These are phyloP conservation scores for Rosellinia necatrix DNA, from an alignment of 2,329 filamentous ascomycete genomes.

Conservation along the genomic window DNA sequence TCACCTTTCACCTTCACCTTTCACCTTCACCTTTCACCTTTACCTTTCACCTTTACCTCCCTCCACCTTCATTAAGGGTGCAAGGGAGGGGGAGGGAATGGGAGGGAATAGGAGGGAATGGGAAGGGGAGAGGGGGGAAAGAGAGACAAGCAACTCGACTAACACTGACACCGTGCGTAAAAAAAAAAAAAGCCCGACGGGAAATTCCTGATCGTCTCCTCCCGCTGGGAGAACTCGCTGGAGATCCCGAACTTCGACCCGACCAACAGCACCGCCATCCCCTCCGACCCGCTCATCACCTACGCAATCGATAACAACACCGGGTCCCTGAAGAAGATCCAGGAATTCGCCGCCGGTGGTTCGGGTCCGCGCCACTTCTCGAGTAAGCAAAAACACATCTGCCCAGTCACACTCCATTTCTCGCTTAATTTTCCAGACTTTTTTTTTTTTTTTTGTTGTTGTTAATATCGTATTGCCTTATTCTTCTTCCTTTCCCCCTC, in stretches of 20 bases:
- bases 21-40: too few relatives aligned
- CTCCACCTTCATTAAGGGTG: too few relatives aligned
- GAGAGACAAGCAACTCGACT: background rate
- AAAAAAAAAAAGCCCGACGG: slow-evolving; percentile 64
- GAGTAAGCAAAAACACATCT: slow-evolving; percentile 23
- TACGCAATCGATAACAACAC: slow-evolving; percentile 59
- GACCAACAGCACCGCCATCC: slow-evolving; percentile 48
- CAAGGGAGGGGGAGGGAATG: too few relatives aligned
- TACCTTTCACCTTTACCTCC: too few relatives aligned
- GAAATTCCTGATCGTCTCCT: slow-evolving; percentile 69
- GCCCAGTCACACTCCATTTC: too few relatives aligned
- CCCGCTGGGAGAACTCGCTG: slow-evolving; percentile 65
- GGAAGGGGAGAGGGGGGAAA: too few relatives aligned
- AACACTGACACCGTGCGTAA: background rate
- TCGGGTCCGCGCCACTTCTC: slow-evolving; percentile 56
- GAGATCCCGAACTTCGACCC: slow-evolving; percentile 52
- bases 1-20: too few relatives aligned
- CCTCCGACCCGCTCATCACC: slow-evolving; percentile 68
- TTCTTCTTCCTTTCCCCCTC: background rate
- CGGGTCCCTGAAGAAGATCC: slow-evolving; percentile 60
- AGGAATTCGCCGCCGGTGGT: slow-evolving; percentile 68
- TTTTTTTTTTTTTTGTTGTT: too few relatives aligned
- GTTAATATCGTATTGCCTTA: too few relatives aligned
- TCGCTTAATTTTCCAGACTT: too few relatives aligned
- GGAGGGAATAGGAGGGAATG: too few relatives aligned